phyloP scores from a whole-genome alignment of 805 yeast species.

The Allodekkera sacchari region DNA sequence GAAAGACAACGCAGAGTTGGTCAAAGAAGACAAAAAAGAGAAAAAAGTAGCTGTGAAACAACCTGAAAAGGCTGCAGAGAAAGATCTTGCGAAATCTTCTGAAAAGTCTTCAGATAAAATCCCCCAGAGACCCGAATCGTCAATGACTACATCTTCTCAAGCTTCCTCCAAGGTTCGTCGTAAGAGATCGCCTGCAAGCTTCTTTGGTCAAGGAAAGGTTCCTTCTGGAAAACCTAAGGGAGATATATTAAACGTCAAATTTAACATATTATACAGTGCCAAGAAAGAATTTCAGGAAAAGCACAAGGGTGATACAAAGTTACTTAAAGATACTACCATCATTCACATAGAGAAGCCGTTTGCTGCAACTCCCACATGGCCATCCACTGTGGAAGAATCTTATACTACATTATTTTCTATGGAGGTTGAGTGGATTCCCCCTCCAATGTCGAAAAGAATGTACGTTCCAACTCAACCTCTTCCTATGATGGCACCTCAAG shows the following conservation, averaged over 20 bases:
- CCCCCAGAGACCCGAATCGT: too few species aligned
- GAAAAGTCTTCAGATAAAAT: too few species aligned
- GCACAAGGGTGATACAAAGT: conserved; percentile 15
- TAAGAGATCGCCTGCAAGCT: conserved; percentile 20
- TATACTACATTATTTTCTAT: conserved; percentile 44
- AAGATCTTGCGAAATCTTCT: too few species aligned
- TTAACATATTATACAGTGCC: conserved; percentile 46
- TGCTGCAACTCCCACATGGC: conserved; percentile 75
- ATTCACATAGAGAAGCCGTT: conserved; percentile 54
- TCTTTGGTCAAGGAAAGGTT: conserved; percentile 28
- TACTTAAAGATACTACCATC: conserved; percentile 21
- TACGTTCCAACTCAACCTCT: conserved; percentile 7
- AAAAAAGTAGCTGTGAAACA: conserved; percentile 1
- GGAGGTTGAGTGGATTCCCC: conserved; percentile 21
- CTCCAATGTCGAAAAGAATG: conserved; percentile 8
- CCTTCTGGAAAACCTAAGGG: conserved; percentile 9
- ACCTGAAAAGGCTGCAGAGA: conserved; percentile 3
- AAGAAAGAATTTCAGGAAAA: conserved; percentile 24
- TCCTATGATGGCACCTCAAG: conserved; percentile 15
- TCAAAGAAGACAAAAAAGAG: background rate
- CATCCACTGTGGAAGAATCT: conserved; percentile 39
- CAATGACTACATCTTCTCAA: too few species aligned
- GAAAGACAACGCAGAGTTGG: conserved; percentile 3
- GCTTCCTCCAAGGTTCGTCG: too few species aligned
- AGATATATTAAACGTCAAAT: conserved; percentile 32